Conservation (phyloP, 1,284 basidiomycete genomes). For the Fistulinella staudtii region DNA sequence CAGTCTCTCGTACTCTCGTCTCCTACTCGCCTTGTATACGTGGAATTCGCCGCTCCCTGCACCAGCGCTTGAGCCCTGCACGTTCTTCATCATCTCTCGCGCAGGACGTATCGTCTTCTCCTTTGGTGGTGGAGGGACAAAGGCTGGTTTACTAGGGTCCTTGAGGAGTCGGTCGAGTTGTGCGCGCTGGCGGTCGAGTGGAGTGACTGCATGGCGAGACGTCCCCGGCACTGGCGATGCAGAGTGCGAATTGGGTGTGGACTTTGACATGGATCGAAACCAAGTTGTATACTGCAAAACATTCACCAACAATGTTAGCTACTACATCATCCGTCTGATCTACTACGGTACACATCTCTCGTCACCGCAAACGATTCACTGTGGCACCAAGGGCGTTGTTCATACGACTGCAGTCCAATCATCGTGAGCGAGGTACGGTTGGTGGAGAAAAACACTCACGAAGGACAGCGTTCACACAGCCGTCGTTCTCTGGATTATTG, state of each 20-base stretch:
- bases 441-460: slow-evolving; percentile 45
- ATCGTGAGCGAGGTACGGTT: slow-evolving; percentile 5
- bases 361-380: neutral
- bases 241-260: slow-evolving; percentile 28
- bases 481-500: slow-evolving; percentile 95
- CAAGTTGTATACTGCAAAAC: slow-evolving; percentile 16
- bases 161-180: slow-evolving; percentile 85
- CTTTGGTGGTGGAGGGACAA: slow-evolving; percentile 70
- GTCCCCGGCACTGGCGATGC: slow-evolving; percentile 31
- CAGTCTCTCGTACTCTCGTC: slow-evolving; percentile 93
- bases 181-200: slow-evolving; percentile 68
- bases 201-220: slow-evolving; percentile 64
- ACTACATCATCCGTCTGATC: too few species aligned
- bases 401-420: slow-evolving; percentile 21
- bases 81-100: slow-evolving; percentile 98
- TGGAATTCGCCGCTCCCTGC: slow-evolving; percentile 96
- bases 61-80: slow-evolving; percentile 89
- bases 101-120: slow-evolving; percentile 77
- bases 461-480: slow-evolving; percentile 93
- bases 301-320: slow-evolving; percentile 24
- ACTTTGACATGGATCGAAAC: slow-evolving; percentile 22
- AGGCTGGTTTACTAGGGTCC: slow-evolving; percentile 78
- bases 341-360: slow-evolving; percentile 10
- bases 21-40: slow-evolving; percentile 93
- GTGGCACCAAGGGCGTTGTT: slow-evolving; percentile 1